Evolutionary conservation across 768 basidiomycete species (phyloP), one percentile per base, ranked within the genome.

Genomic region (Leccinum pellstonianum): DNA sequence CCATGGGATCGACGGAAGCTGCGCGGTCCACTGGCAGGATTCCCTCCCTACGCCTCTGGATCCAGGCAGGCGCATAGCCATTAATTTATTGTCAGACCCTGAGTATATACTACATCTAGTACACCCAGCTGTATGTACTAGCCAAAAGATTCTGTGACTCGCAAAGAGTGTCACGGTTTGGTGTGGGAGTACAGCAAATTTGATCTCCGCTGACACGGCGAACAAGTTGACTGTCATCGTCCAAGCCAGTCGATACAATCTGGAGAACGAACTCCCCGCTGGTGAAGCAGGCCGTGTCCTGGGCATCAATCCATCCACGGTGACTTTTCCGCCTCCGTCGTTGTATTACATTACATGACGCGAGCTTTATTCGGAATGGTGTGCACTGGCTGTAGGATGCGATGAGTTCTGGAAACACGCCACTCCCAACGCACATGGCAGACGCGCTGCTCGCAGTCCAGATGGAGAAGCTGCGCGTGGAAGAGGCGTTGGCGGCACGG

Each of bases 401-500:
- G 15, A 25, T 52, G 11, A n/a, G 38, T 17, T n/a, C 38, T 41
- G 17, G 38, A 9, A n/a, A 17, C 38, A n/a, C 38, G 9, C 43
- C n/a, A 19, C 43, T 43, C 10, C 11, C 43, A 46, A 14, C 56
- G 6, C 53, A 61, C 8, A 37, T 60, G 35, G 81, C 79, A 3
- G 83, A 85, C 61, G 77, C 83, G 68, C 79, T 83, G 11, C 72
- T 87, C 27, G 81, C 84, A 58, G 73, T 85, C 19, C 80, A 84
- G 61, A 71, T 80, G 35, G 85, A 87, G 62, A 78, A 77, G 43
- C 57, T 80, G 52, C 80, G 80, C 52, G 80, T 85, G 1, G 71
- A 70, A 21, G 87, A 90, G 65, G 86, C 85, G 2, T 69, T 86
- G 55, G 75, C 73, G 27, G 88, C 88, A 31, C 83, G 88, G 43